Evolutionary conservation across 805 yeast species (phyloP).

Genomic region (Metschnikowia henanensis): DNA sequence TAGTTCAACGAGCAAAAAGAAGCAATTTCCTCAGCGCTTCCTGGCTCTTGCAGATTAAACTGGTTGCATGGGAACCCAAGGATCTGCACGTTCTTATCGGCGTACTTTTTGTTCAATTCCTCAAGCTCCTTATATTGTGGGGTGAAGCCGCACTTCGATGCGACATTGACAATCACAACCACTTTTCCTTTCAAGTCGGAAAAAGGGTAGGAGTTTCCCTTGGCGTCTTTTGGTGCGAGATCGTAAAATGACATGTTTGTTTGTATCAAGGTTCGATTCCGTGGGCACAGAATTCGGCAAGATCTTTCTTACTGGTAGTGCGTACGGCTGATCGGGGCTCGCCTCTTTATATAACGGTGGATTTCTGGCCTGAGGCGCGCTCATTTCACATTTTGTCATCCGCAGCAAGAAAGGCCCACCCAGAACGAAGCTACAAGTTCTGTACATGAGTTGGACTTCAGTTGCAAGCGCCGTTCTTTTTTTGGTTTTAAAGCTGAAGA

Average conservation of each 20-base stretch:
- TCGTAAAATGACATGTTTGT: slow-evolving; percentile 62
- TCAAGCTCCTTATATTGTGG: slow-evolving; percentile 45
- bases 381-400: too few species aligned
- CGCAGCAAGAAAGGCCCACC: too few species aligned
- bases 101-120: slow-evolving; percentile 41
- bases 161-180: slow-evolving; percentile 82
- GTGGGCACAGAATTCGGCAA: too few species aligned
- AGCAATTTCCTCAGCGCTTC: slow-evolving; percentile 57
- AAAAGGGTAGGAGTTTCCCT: slow-evolving; percentile 60
- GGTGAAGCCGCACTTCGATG: slow-evolving; percentile 63
- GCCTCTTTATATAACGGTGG: too few species aligned
- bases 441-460: too few species aligned
- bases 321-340: too few species aligned
- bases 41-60: slow-evolving; percentile 45
- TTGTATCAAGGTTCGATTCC: too few species aligned
- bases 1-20: slow-evolving; percentile 75
- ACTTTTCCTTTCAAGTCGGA: slow-evolving; percentile 71
- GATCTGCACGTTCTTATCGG: slow-evolving; percentile 35
- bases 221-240: slow-evolving; percentile 60
- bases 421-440: too few species aligned
- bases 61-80: slow-evolving; percentile 48
- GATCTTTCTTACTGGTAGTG: too few species aligned
- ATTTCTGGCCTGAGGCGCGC: too few species aligned
- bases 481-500: too few species aligned
- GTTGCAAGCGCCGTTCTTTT: too few species aligned